Evolutionary conservation across 352 stramenopile genomes (phyloP).

Genomic region (Phytophthora nicotianae): DNA sequence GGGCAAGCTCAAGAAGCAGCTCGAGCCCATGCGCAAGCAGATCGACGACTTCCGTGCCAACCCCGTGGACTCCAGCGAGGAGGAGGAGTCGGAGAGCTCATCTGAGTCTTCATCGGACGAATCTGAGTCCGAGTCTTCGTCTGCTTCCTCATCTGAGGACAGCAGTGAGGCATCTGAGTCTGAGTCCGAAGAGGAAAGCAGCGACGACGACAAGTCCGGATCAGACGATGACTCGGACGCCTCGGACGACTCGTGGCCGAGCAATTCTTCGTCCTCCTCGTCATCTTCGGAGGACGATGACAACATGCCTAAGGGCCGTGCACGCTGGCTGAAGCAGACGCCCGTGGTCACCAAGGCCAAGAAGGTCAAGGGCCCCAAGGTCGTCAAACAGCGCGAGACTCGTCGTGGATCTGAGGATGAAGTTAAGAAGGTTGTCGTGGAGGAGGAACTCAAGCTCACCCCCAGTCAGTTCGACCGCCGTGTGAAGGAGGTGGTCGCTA

Average conservation of each 20-base stretch:
- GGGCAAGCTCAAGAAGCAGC: slow-evolving; percentile 96
- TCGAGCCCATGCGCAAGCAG: slow-evolving; percentile 90
- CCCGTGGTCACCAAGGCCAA: slow-evolving; percentile 65
- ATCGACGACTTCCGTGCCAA: slow-evolving; percentile 93
- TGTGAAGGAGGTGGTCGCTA: slow-evolving; percentile 85
- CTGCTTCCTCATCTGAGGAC: slow-evolving; percentile 19
- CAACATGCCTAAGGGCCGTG: slow-evolving; percentile 94
- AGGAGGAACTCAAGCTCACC: slow-evolving; percentile 86
- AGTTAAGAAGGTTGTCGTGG: slow-evolving; percentile 56
- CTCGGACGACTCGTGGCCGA: slow-evolving; percentile 61
- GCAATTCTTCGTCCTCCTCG: slow-evolving; percentile 63
- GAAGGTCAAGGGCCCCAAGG: slow-evolving; percentile 47
- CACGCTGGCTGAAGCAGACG: slow-evolving; percentile 95
- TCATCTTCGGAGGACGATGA: slow-evolving; percentile 79
- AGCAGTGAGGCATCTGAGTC: slow-evolving; percentile 27
- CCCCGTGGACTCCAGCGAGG: slow-evolving; percentile 82
- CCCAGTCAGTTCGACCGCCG: slow-evolving; percentile 80
- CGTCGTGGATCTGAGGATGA: slow-evolving; percentile 55
- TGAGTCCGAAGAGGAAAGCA: slow-evolving; percentile 29
- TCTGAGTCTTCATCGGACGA: slow-evolving; percentile 40
- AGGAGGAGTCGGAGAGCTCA: slow-evolving; percentile 54
- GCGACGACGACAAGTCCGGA: slow-evolving; percentile 27
- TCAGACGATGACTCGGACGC: slow-evolving; percentile 57
- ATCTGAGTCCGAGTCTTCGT: slow-evolving; percentile 31
- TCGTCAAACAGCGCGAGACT: slow-evolving; percentile 53